A percentile compares a stretch with the other conserved stretches of the same genome.
Evolutionary conservation across 805 yeast species (phyloP).

Genomic region (Saccharomycopsis olivae): DNA sequence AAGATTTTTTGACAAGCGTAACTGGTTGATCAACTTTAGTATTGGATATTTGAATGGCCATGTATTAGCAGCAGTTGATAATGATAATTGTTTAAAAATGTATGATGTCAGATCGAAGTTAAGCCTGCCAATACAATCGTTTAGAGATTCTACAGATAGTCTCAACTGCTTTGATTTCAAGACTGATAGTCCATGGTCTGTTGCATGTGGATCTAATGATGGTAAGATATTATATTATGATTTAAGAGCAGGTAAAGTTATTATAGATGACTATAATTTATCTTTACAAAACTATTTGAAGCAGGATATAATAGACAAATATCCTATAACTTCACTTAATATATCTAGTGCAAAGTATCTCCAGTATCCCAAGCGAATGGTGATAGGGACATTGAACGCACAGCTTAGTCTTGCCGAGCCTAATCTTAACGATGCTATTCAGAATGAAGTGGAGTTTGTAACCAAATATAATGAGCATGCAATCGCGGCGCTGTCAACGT

Average conservation of each 20-base stretch:
- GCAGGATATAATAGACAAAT: background rate
- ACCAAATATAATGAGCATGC: slow-evolving; percentile 6
- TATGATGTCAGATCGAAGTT: slow-evolving; percentile 9
- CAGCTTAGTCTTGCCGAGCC: background rate
- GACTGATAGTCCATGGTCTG: slow-evolving; percentile 2
- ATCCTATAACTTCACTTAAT: background rate
- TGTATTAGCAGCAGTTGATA: slow-evolving; percentile 2
- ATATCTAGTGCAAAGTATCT: background rate
- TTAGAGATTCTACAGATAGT: slow-evolving; percentile 8
- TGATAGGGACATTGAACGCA: slow-evolving; percentile 6
- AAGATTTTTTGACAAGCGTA: slow-evolving; percentile 6
- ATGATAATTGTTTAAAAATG: slow-evolving; percentile 11
- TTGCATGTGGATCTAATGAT: slow-evolving; percentile 15
- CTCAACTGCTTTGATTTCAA: slow-evolving; percentile 9
- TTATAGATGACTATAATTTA: slow-evolving; percentile 4
- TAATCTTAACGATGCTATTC: background rate
- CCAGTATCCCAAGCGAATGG: slow-evolving; percentile 2
- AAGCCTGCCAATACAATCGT: slow-evolving; percentile 11
- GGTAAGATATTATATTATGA: slow-evolving; percentile 11
- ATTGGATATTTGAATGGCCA: slow-evolving; percentile 4
- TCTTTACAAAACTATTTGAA: background rate
- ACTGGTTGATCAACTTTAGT: slow-evolving; percentile 9
- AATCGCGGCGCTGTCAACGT: background rate
- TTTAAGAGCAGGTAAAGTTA: slow-evolving; percentile 6
- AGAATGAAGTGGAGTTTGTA: background rate